These are phyloP conservation scores for Aspergillus fumigatiaffinis DNA, from an alignment of 2,329 filamentous ascomycete species.

Conservation along the genomic window DNA sequence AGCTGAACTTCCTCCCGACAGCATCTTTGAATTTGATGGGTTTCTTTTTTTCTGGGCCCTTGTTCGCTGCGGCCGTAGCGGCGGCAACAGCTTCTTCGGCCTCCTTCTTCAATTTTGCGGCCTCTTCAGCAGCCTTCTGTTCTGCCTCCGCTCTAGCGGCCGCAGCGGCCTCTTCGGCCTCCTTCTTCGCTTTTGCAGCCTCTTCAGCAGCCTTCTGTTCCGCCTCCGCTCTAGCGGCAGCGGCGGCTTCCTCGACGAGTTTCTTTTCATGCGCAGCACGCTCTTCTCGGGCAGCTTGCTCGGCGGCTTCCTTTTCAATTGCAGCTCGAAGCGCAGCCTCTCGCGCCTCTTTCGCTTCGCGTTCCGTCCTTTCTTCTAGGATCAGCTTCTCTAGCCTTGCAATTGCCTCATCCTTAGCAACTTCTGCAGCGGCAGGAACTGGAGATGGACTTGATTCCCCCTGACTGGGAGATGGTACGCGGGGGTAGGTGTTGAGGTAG, in stretches of 20 bases:
- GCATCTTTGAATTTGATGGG: constrained; percentile 90
- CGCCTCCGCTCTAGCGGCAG: constrained; percentile 48
- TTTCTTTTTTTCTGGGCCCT: constrained; percentile 56
- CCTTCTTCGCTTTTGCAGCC: constrained; percentile 45
- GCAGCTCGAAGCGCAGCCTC: constrained; percentile 40
- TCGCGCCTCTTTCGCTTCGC: constrained; percentile 35
- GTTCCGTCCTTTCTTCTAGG: constrained; percentile 40
- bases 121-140: constrained; percentile 15
- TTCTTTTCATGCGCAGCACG: constrained; percentile 40
- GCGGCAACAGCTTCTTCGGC: constrained; percentile 34
- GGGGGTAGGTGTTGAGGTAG: constrained; percentile 36
- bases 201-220: constrained; percentile 45
- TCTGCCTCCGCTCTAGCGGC: constrained; percentile 38
- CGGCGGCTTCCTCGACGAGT: constrained; percentile 41
- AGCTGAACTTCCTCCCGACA: constrained; percentile 85
- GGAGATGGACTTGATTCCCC: constrained; percentile 25
- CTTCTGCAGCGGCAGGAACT: constrained; percentile 42
- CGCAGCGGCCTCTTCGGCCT: constrained; percentile 41
- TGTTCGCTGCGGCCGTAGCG: constrained; percentile 30
- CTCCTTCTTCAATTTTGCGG: constrained; percentile 9
- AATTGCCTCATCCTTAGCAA: constrained; percentile 54
- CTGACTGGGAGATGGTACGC: constrained; percentile 30
- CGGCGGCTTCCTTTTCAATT: constrained; percentile 51
- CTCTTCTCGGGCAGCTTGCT: constrained; percentile 28
- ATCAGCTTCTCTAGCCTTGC: constrained; percentile 59